These are phyloP conservation scores for Pezicula carpinea DNA, from an alignment of 2,329 filamentous ascomycete genomes.

Conservation along the genomic window DNA sequence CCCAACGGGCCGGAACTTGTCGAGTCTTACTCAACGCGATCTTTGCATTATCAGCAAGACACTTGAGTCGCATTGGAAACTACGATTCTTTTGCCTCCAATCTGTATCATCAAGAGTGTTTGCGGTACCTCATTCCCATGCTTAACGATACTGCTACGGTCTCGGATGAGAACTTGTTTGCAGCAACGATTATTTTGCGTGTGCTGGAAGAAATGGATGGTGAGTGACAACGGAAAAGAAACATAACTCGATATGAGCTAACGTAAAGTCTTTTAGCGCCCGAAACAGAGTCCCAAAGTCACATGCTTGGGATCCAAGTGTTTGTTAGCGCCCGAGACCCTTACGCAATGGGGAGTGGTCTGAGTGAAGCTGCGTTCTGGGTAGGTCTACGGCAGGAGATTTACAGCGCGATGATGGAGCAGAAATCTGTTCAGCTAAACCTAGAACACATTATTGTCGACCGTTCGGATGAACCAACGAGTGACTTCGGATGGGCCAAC, in stretches of 20 bases:
- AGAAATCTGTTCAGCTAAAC: not conserved
- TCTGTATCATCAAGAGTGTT: slow-evolving; percentile 36
- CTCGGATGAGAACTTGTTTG: slow-evolving; percentile 34
- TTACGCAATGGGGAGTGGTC: slow-evolving; percentile 28
- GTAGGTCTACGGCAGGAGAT: not conserved
- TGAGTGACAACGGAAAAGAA: slow-evolving; percentile 2
- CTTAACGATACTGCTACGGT: slow-evolving; percentile 32
- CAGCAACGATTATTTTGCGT: slow-evolving; percentile 33
- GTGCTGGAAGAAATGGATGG: slow-evolving; percentile 38
- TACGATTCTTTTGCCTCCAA: slow-evolving; percentile 25
- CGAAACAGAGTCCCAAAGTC: not conserved
- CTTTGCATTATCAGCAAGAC: slow-evolving; percentile 33
- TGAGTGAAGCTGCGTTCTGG: slow-evolving; percentile 45
- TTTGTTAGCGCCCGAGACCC: slow-evolving; percentile 27
- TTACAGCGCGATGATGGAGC: slow-evolving; percentile 11
- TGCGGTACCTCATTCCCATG: slow-evolving; percentile 34
- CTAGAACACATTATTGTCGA: slow-evolving; percentile 3
- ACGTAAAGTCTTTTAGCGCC: not conserved
- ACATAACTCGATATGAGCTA: not conserved
- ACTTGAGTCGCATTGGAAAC: slow-evolving; percentile 27
- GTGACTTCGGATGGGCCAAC: slow-evolving; percentile 19
- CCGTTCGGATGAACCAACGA: slow-evolving; percentile 14
- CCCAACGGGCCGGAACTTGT: slow-evolving; percentile 34
- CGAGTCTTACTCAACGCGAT: slow-evolving; percentile 30
- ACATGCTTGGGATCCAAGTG: slow-evolving; percentile 13